phyloP scores from a whole-genome alignment of 1,284 basidiomycete genomes.

The Cerioporus squamosus region DNA sequence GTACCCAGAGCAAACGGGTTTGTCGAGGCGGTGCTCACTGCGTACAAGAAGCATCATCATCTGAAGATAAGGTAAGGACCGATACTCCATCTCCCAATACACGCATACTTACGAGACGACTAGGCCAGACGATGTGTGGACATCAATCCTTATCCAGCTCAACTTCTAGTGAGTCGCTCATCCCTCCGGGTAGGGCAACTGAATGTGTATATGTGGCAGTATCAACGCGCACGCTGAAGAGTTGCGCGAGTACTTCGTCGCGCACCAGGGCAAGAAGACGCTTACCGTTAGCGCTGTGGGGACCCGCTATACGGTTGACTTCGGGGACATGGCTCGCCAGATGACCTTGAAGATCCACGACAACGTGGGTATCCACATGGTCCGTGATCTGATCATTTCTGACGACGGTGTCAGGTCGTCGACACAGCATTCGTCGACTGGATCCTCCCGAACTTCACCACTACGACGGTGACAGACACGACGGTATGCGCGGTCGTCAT shows the following conservation, averaged over 20 bases:
- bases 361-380: background rate
- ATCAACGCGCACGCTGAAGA: slow-evolving; percentile 47
- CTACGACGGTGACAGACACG: slow-evolving; percentile 47
- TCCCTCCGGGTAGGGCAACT: no score
- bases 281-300: slow-evolving; percentile 32
- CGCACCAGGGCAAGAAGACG: slow-evolving; percentile 41
- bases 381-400: slow-evolving; percentile 25
- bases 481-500: slow-evolving; percentile 44
- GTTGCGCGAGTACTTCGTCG: slow-evolving; percentile 44
- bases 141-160: slow-evolving; percentile 5
- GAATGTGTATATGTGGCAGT: background rate
- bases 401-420: slow-evolving; percentile 24
- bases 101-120: background rate
- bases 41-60: slow-evolving; percentile 43
- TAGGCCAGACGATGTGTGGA: slow-evolving; percentile 44
- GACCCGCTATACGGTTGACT: slow-evolving; percentile 32
- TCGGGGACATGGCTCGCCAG: slow-evolving; percentile 34
- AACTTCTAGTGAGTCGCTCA: slow-evolving; percentile 33
- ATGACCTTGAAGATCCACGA: slow-evolving; percentile 36
- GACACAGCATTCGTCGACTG: slow-evolving; percentile 44
- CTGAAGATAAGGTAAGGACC: slow-evolving; percentile 29
- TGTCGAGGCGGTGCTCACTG: slow-evolving; percentile 41
- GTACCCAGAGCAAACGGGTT: slow-evolving; percentile 33
- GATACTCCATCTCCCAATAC: background rate
- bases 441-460: slow-evolving; percentile 52